These are phyloP conservation scores for Ambrosia artemisiifolia DNA, from an alignment of 129 eudicot species.

Conservation along the genomic window DNA sequence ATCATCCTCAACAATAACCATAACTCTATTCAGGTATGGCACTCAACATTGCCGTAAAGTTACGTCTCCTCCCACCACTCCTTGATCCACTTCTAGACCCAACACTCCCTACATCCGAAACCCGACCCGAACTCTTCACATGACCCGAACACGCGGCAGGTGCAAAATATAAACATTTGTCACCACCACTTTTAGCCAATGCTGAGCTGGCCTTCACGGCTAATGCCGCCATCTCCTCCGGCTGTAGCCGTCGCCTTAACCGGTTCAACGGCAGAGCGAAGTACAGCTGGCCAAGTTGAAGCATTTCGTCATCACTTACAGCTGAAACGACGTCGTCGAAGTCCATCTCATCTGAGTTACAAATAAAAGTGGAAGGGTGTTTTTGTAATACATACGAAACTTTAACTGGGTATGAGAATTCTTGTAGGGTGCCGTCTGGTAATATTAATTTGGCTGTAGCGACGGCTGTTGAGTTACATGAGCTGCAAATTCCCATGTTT, in stretches of 20 bases:
- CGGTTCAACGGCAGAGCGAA: constrained; percentile 60
- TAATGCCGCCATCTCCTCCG: constrained; percentile 94
- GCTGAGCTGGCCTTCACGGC: constrained; percentile 88
- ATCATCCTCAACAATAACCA: not conserved
- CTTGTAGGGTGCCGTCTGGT: constrained; percentile 66
- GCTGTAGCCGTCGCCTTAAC: constrained; percentile 45
- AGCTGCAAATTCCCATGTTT: constrained; percentile 77
- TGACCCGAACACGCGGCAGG: constrained; percentile 2
- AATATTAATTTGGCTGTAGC: constrained; percentile 65
- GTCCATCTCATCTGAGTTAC: constrained; percentile 86
- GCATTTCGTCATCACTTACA: constrained; percentile 51
- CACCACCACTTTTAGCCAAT: constrained; percentile 57
- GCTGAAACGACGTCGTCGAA: constrained; percentile 70
- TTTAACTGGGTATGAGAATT: constrained; percentile 62
- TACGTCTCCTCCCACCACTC: constrained; percentile 42
- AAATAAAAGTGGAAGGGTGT: constrained; percentile 54
- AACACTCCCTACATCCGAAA: constrained; percentile 33
- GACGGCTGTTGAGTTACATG: constrained; percentile 60
- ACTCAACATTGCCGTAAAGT: constrained; percentile 44
- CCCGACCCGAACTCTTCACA: constrained; percentile 35
- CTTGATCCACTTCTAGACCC: constrained; percentile 23
- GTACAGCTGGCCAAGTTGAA: constrained; percentile 67
- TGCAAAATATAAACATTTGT: constrained; percentile 43
- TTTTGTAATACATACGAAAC: constrained; percentile 58
- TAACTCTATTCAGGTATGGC: constrained; percentile 64